phyloP scores from a whole-genome alignment of 2,329 filamentous ascomycete species.

The Exophiala xenobiotica region DNA sequence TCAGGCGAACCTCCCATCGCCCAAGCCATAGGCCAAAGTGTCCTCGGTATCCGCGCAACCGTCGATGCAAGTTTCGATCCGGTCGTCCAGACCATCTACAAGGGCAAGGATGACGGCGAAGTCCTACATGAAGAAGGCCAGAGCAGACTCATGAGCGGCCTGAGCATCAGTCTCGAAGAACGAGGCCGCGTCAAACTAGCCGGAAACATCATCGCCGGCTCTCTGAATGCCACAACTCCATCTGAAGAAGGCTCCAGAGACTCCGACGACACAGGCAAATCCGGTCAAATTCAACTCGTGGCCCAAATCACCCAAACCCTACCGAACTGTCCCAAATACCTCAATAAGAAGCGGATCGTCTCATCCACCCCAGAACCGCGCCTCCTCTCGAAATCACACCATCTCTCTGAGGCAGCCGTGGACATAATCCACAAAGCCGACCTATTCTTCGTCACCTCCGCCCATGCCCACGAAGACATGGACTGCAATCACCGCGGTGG shows the following conservation, averaged over 20 bases:
- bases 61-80: constrained; percentile 67
- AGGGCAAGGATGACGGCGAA: constrained; percentile 45
- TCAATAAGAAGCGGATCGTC: constrained; percentile 69
- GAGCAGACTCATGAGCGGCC: constrained; percentile 57
- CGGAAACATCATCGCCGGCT: constrained; percentile 67
- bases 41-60: constrained; percentile 63
- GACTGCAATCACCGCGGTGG: constrained; percentile 83
- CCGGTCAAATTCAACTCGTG: constrained; percentile 57
- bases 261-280: constrained; percentile 17
- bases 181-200: constrained; percentile 72
- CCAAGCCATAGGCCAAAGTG: constrained; percentile 56
- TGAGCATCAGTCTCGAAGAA: constrained; percentile 64
- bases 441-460: constrained; percentile 74
- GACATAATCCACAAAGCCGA: constrained; percentile 65
- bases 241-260: constrained; percentile 29
- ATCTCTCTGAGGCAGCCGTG: constrained; percentile 56
- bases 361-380: constrained; percentile 55
- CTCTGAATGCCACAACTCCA: constrained; percentile 43
- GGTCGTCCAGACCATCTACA: constrained; percentile 64
- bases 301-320: constrained; percentile 70
- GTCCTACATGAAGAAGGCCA: constrained; percentile 41
- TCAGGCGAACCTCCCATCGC: constrained; percentile 66
- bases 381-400: constrained; percentile 48
- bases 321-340: constrained; percentile 63
- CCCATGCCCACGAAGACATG: constrained; percentile 64